These are phyloP conservation scores for Penicillium macrosclerotiorum DNA, from an alignment of 495 filamentous ascomycete species.

Conservation along the genomic window DNA sequence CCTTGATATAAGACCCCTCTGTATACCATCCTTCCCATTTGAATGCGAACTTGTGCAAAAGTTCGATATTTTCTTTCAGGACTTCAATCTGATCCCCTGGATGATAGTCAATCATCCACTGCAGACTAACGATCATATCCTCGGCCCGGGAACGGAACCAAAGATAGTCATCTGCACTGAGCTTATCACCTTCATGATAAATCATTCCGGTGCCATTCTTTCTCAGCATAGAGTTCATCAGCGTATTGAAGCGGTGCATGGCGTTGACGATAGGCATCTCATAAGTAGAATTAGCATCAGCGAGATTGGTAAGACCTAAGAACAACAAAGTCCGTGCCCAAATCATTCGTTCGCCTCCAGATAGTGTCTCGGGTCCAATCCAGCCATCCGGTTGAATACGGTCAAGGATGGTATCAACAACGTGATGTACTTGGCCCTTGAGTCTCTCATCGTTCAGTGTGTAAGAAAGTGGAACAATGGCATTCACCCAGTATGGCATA, in stretches of 20 bases:
- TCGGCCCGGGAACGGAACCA: slow-evolving; percentile 50
- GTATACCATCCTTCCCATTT: slow-evolving; percentile 47
- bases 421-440: slow-evolving; percentile 51
- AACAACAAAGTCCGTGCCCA: slow-evolving; percentile 56
- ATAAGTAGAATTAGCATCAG: slow-evolving; percentile 31
- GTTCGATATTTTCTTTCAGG: slow-evolving; percentile 45
- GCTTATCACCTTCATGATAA: slow-evolving; percentile 33
- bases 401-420: slow-evolving; percentile 49
- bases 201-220: slow-evolving; percentile 51
- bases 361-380: slow-evolving; percentile 58
- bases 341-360: slow-evolving; percentile 40
- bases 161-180: slow-evolving; percentile 28
- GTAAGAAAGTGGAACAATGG: slow-evolving; percentile 63
- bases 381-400: slow-evolving; percentile 58
- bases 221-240: slow-evolving; percentile 49
- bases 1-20: slow-evolving; percentile 33
- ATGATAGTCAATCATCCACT: slow-evolving; percentile 54
- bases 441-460: slow-evolving; percentile 51
- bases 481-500: slow-evolving; percentile 66
- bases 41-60: slow-evolving; percentile 36
- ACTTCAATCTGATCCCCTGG: slow-evolving; percentile 30
- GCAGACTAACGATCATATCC: slow-evolving; percentile 52
- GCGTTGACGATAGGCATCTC: slow-evolving; percentile 26
- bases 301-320: slow-evolving; percentile 51
- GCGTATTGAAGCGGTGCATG: slow-evolving; percentile 31